These are phyloP conservation scores for Drechslera avenae DNA, from an alignment of 2,329 filamentous ascomycete species.

Conservation along the genomic window DNA sequence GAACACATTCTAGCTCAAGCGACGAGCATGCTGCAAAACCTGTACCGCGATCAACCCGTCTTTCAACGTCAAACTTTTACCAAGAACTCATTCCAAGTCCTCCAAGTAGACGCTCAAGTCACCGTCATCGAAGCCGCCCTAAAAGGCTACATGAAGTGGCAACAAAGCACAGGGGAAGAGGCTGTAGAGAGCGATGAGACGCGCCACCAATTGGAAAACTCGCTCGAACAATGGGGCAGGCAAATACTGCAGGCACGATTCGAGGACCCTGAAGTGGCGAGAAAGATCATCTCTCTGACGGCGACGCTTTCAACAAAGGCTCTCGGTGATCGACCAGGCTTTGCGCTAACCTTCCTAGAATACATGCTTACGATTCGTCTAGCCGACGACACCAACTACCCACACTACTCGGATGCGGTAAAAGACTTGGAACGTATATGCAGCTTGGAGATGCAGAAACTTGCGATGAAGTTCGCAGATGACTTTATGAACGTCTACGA, in stretches of 20 bases:
- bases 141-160: slow-evolving; percentile 88
- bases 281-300: slow-evolving; percentile 78
- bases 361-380: slow-evolving; percentile 86
- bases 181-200: slow-evolving; percentile 58
- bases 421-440: slow-evolving; percentile 86
- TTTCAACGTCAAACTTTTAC: slow-evolving; percentile 62
- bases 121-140: slow-evolving; percentile 86
- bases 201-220: slow-evolving; percentile 63
- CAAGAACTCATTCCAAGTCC: slow-evolving; percentile 72
- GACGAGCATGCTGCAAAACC: slow-evolving; percentile 72
- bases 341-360: slow-evolving; percentile 88
- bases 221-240: slow-evolving; percentile 74
- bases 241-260: slow-evolving; percentile 72
- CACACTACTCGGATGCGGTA: slow-evolving; percentile 82
- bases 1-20: slow-evolving; percentile 83
- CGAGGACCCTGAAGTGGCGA: slow-evolving; percentile 83
- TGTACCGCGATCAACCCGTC: slow-evolving; percentile 72
- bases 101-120: slow-evolving; percentile 86
- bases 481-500: slow-evolving; percentile 88
- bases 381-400: slow-evolving; percentile 71
- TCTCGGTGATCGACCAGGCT: slow-evolving; percentile 74
- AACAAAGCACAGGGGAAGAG: slow-evolving; percentile 58
- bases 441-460: slow-evolving; percentile 83
- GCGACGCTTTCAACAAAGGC: slow-evolving; percentile 85
- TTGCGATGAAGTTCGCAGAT: slow-evolving; percentile 90